These are phyloP conservation scores for Ramularia endophylla DNA, from an alignment of 2,329 filamentous ascomycete genomes.

Conservation along the genomic window DNA sequence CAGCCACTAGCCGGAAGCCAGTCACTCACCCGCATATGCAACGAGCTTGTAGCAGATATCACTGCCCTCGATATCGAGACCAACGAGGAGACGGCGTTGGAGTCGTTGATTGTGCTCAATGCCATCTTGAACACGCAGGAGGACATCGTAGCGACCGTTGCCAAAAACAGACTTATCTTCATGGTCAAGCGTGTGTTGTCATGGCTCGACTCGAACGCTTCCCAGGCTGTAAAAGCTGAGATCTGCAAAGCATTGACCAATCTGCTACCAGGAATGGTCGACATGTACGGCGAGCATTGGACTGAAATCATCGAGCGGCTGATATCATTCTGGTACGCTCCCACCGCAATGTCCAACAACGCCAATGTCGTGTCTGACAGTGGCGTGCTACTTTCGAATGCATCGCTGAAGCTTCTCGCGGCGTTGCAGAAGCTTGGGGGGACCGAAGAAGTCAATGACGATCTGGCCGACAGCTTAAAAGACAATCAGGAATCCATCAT, in stretches of 20 bases:
- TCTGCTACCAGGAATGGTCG: conserved; percentile 67
- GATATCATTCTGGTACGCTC: conserved; percentile 31
- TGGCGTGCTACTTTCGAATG: conserved; percentile 48
- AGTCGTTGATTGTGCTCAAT: conserved; percentile 50
- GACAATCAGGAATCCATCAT: conserved; percentile 54
- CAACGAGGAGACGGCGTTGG: conserved; percentile 29
- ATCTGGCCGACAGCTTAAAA: conserved; percentile 68
- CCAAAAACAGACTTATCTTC: conserved; percentile 68
- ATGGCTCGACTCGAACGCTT: conserved; percentile 55
- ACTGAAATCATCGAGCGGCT: conserved; percentile 40
- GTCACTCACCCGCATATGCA: conserved; percentile 49
- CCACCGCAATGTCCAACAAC: neutral
- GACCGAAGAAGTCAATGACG: conserved; percentile 69
- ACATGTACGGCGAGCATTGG: conserved; percentile 89
- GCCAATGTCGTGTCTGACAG: conserved; percentile 14
- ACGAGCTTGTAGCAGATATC: conserved; percentile 55
- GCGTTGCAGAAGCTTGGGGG: conserved; percentile 53
- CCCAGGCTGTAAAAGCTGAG: conserved; percentile 50
- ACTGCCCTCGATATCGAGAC: conserved; percentile 44
- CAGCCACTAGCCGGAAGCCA: conserved; percentile 44
- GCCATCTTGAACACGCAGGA: conserved; percentile 46
- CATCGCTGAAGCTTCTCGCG: conserved; percentile 65
- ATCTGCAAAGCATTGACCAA: conserved; percentile 47
- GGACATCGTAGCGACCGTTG: conserved; percentile 43
- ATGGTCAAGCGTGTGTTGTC: conserved; percentile 71